Evolutionary conservation across 2,329 filamentous ascomycete genomes (phyloP).

Genomic region (Diaporthe citriasiana): DNA sequence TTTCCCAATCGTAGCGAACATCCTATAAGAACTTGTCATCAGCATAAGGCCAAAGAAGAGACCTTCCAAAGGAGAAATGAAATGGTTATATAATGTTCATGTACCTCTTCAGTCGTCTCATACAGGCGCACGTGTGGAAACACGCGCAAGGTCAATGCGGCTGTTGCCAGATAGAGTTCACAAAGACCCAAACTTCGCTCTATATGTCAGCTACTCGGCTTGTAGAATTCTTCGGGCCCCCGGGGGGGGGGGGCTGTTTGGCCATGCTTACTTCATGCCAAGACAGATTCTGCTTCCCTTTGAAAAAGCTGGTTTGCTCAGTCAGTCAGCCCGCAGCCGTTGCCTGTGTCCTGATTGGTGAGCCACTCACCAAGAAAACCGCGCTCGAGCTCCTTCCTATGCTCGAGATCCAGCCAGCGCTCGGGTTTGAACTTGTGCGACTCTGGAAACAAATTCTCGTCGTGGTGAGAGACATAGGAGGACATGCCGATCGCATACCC

Average conservation of each 20-base stretch:
- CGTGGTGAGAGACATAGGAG: slow-evolving; percentile 43
- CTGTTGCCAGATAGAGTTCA: slow-evolving; percentile 43
- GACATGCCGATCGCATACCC: slow-evolving; percentile 46
- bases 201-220: background rate
- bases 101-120: slow-evolving; percentile 42
- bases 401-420: slow-evolving; percentile 45
- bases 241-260: no score
- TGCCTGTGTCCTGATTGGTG: background rate
- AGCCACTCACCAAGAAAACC: slow-evolving; percentile 34
- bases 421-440: slow-evolving; percentile 45
- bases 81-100: no score
- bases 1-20: slow-evolving; percentile 43
- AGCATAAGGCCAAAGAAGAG: background rate
- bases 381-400: slow-evolving; percentile 41
- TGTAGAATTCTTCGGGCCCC: background rate
- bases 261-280: slow-evolving; percentile 47
- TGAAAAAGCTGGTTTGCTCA: slow-evolving; percentile 41
- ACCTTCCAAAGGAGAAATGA: background rate
- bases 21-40: slow-evolving; percentile 3
- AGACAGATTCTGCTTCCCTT: slow-evolving; percentile 47
- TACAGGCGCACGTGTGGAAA: slow-evolving; percentile 41
- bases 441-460: slow-evolving; percentile 45
- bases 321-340: background rate
- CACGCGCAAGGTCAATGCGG: slow-evolving; percentile 41
- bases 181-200: slow-evolving; percentile 40